Evolutionary conservation across 106 monocot species (phyloP).

Genomic region (Chionographis japonica): DNA sequence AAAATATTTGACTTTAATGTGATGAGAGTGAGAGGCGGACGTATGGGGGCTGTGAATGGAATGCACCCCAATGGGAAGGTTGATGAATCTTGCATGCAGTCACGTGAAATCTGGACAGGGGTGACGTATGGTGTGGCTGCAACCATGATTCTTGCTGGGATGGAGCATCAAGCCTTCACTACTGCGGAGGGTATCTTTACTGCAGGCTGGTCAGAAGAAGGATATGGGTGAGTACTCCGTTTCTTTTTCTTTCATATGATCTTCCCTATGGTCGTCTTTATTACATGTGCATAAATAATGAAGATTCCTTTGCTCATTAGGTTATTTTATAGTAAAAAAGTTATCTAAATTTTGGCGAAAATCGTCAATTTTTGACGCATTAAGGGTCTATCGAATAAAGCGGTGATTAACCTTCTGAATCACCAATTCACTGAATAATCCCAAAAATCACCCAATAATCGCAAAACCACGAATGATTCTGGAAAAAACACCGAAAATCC

Average conservation of each 20-base stretch:
- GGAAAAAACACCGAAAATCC: too few species aligned
- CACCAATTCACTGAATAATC: too few species aligned
- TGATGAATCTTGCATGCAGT: slow-evolving; percentile 93
- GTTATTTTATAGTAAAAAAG: too few species aligned
- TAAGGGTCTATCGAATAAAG: too few species aligned
- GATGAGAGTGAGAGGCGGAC: slow-evolving; percentile 83
- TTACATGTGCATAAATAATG: too few species aligned
- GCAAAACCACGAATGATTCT: too few species aligned
- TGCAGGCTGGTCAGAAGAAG: slow-evolving; percentile 97
- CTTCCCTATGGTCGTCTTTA: background rate
- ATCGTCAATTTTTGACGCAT: too few species aligned
- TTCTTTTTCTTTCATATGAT: background rate
- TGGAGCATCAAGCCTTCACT: slow-evolving; percentile 84
- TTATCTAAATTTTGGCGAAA: too few species aligned
- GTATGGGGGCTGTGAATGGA: slow-evolving; percentile 96
- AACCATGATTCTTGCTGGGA: slow-evolving; percentile 85
- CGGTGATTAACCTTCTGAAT: too few species aligned
- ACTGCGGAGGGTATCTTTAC: slow-evolving; percentile 90
- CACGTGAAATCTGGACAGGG: slow-evolving; percentile 96
- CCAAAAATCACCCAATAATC: too few species aligned
- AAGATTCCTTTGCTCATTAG: too few species aligned
- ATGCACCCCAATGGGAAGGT: slow-evolving; percentile 90
- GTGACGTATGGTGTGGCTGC: slow-evolving; percentile 91
- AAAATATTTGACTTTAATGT: slow-evolving; percentile 95
- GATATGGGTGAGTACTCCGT: slow-evolving; percentile 65